phyloP scores from a whole-genome alignment of 768 basidiomycete species.

The Megacollybia marginata region DNA sequence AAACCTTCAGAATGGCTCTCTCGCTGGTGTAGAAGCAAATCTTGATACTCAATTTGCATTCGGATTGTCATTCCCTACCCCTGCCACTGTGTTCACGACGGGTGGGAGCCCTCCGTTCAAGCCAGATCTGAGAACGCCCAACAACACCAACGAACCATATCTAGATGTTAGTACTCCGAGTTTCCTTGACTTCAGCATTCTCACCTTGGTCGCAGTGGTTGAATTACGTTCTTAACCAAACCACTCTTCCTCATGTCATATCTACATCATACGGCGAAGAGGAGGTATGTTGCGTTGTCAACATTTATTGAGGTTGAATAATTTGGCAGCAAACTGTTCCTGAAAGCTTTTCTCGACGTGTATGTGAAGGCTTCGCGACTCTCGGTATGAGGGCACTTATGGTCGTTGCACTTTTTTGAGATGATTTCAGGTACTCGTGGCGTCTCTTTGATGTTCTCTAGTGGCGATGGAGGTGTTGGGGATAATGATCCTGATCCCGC shows the following conservation, averaged over 20 bases:
- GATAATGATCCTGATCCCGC: constrained; percentile 47
- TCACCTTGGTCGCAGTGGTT: constrained; percentile 44
- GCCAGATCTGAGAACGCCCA: constrained; percentile 18
- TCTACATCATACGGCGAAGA: constrained; percentile 70
- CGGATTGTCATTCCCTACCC: constrained; percentile 57
- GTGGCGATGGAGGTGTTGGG: constrained; percentile 66
- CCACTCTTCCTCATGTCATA: constrained; percentile 47
- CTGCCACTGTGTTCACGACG: neutral
- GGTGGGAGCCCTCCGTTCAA: constrained; percentile 4
- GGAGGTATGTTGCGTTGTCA: constrained; percentile 22
- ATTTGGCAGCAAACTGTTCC: constrained; percentile 34
- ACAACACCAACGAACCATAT: constrained; percentile 44
- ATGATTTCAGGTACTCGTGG: constrained; percentile 48
- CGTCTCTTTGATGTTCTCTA: constrained; percentile 54
- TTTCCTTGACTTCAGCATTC: neutral
- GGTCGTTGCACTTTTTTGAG: neutral
- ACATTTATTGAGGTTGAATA: no score
- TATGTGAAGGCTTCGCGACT: constrained; percentile 55
- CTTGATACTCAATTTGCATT: constrained; percentile 63
- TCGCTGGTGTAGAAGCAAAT: constrained; percentile 58
- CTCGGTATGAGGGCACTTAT: constrained; percentile 34
- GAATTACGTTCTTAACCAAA: constrained; percentile 42
- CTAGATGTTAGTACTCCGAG: constrained; percentile 20
- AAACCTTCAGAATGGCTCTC: constrained; percentile 45
- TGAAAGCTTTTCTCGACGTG: constrained; percentile 44